These are phyloP conservation scores for Dysphania ambrosioides DNA, from an alignment of 148 eudicot genomes.

Conservation along the genomic window DNA sequence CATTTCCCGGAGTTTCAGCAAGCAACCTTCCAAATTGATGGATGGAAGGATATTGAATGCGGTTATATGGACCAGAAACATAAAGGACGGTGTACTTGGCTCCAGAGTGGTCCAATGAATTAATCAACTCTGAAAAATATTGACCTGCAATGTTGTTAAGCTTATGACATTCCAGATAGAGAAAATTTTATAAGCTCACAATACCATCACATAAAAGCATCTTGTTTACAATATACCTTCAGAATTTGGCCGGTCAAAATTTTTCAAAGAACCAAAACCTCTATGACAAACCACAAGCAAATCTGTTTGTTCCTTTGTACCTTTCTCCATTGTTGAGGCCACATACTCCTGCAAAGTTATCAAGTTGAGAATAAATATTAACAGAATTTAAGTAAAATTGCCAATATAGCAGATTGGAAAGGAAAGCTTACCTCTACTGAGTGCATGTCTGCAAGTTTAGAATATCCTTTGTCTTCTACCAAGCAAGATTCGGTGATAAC, in stretches of 20 bases:
- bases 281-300: constrained; percentile 66
- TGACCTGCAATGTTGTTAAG: constrained; percentile 44
- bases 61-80: too few species aligned
- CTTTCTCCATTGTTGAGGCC: constrained; percentile 48
- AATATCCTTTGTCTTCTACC: constrained; percentile 50
- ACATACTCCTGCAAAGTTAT: constrained; percentile 54
- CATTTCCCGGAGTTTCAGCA: too few species aligned
- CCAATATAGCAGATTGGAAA: neutral
- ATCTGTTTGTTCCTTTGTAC: constrained; percentile 44
- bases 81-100: constrained; percentile 1
- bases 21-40: too few species aligned
- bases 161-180: neutral
- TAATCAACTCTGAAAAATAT: constrained; percentile 55
- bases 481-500: constrained; percentile 69
- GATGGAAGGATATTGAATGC: too few species aligned
- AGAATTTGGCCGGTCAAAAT: constrained; percentile 37
- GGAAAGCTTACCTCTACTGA: constrained; percentile 49
- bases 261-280: constrained; percentile 32
- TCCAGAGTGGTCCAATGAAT: constrained; percentile 61
- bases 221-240: constrained; percentile 47
- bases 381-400: constrained; percentile 7
- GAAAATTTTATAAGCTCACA: neutral
- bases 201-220: neutral
- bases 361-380: neutral
- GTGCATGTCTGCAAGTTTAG: constrained; percentile 51